Conservation (phyloP, 129 eudicot species). For the Daucus carota region DNA sequence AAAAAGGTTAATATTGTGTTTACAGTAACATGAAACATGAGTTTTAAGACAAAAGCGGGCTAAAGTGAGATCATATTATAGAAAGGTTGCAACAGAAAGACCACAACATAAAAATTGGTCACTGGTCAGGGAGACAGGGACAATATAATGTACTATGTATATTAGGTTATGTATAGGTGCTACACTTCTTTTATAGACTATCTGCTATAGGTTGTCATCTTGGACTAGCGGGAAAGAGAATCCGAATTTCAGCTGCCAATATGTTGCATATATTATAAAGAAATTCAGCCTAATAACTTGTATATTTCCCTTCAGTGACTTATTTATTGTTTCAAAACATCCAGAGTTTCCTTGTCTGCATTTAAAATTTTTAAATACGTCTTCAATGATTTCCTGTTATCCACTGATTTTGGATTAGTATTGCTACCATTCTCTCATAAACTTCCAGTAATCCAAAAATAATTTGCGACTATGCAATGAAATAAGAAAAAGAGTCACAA, state of each 20-base stretch:
- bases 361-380: not conserved
- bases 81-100: constrained; percentile 4
- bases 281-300: too few species aligned
- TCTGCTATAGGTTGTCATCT: not conserved
- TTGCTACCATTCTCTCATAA: not conserved
- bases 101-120: not conserved
- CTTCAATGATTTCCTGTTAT: not conserved
- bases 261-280: too few species aligned
- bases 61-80: not conserved
- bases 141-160: too few species aligned
- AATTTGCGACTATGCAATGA: not conserved
- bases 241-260: not conserved
- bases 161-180: not conserved
- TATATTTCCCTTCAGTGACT: not conserved
- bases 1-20: constrained; percentile 44
- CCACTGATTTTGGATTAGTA: not conserved
- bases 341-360: not conserved
- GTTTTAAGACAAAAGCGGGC: not conserved
- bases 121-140: not conserved
- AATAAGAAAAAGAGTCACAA: not conserved
- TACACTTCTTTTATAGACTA: not conserved
- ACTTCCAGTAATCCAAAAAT: not conserved
- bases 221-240: not conserved
- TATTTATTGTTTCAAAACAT: not conserved
- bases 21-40: constrained; percentile 6